These are phyloP conservation scores for Waltiozyma sp. DNA, from an alignment of 1,139 yeast genomes.

Conservation along the genomic window DNA sequence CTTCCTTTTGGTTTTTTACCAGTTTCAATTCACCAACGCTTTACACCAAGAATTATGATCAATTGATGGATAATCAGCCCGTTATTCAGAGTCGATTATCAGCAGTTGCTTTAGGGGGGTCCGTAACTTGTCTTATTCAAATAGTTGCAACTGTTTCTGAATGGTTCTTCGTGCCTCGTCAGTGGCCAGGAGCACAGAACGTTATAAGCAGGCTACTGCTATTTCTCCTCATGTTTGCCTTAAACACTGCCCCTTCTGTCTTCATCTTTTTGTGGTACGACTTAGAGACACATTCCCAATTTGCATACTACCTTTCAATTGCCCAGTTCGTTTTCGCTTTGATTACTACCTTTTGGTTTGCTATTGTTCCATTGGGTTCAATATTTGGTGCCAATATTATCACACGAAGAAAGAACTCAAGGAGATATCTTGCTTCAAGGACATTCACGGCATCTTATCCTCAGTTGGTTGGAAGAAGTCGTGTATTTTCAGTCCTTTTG, in stretches of 20 bases:
- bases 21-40: constrained; percentile 68
- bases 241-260: constrained; percentile 53
- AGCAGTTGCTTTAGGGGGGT: constrained; percentile 62
- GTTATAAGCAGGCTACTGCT: constrained; percentile 34
- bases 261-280: constrained; percentile 48
- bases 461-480: constrained; percentile 36
- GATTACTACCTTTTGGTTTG: constrained; percentile 47
- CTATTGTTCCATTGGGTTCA: constrained; percentile 47
- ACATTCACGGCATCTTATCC: constrained; percentile 50
- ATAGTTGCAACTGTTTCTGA: constrained; percentile 55
- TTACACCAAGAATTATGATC: constrained; percentile 53
- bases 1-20: constrained; percentile 76
- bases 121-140: constrained; percentile 54
- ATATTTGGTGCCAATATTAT: constrained; percentile 27
- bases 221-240: constrained; percentile 29
- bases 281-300: constrained; percentile 34
- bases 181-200: constrained; percentile 56
- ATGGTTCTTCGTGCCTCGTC: constrained; percentile 52
- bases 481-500: constrained; percentile 45
- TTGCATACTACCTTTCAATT: constrained; percentile 42
- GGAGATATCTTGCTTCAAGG: constrained; percentile 30
- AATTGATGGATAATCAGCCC: constrained; percentile 52
- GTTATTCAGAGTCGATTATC: constrained; percentile 51
- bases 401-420: constrained; percentile 21
- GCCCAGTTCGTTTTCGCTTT: constrained; percentile 52